phyloP scores from a whole-genome alignment of 2,329 filamentous ascomycete genomes.

The Cladosporium phlei region DNA sequence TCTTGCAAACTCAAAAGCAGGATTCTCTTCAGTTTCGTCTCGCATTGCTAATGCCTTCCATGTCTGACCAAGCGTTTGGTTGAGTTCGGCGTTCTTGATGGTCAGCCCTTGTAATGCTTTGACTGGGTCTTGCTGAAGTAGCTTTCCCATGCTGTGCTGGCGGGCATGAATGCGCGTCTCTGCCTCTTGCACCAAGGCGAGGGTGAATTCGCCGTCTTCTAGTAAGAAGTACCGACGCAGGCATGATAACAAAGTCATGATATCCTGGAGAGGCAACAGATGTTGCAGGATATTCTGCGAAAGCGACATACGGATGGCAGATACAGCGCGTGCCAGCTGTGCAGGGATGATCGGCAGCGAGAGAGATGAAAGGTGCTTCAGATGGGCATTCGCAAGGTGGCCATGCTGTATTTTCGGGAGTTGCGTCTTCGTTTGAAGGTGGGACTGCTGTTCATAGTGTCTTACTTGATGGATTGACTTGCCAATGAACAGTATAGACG shows the following conservation, averaged over 20 bases:
- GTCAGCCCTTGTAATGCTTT: conserved; percentile 59
- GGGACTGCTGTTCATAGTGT: conserved; percentile 24
- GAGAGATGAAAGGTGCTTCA: conserved; percentile 63
- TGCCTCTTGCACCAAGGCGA: conserved; percentile 78
- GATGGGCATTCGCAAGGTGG: conserved; percentile 46
- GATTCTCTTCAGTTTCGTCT: conserved; percentile 53
- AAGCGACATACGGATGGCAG: conserved; percentile 71
- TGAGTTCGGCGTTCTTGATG: conserved; percentile 83
- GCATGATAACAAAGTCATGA: conserved; percentile 70
- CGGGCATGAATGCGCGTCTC: conserved; percentile 73
- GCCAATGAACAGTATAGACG: conserved; percentile 85
- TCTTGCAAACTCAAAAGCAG: conserved; percentile 67
- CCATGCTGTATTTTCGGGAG: neutral
- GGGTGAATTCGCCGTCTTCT: conserved; percentile 83
- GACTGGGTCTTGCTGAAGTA: conserved; percentile 47
- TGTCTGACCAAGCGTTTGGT: conserved; percentile 67
- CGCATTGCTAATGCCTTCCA: conserved; percentile 71
- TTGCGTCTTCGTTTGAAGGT: conserved; percentile 10
- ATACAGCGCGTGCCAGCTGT: conserved; percentile 66
- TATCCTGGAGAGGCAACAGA: conserved; percentile 70
- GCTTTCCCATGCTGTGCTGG: conserved; percentile 54
- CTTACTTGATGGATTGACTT: conserved; percentile 82
- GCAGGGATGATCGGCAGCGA: conserved; percentile 68
- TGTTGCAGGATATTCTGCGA: conserved; percentile 80
- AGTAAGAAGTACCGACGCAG: conserved; percentile 84